These are phyloP conservation scores for Ogataea hybrid DNA, from an alignment of 1,139 yeast genomes.

Conservation along the genomic window DNA sequence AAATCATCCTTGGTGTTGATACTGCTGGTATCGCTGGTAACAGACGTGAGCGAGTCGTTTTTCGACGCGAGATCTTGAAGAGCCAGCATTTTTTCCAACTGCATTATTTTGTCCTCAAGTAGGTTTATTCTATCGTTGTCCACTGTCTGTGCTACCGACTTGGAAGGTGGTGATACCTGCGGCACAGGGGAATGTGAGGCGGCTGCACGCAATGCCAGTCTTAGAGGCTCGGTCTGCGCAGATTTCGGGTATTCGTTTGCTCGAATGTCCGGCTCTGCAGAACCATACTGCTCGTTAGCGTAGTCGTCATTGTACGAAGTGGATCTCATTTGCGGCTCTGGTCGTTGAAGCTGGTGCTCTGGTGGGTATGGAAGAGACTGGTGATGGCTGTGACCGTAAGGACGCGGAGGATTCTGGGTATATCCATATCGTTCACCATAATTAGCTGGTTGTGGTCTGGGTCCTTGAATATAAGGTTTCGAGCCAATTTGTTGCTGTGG, in stretches of 20 bases:
- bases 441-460: constrained; percentile 2
- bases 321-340: constrained; percentile 1
- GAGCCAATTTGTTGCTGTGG: constrained; percentile 3
- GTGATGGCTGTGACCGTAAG: constrained; percentile 3
- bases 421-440: background rate
- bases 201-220: background rate
- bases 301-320: background rate
- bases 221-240: constrained; percentile 4
- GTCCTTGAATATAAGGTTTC: constrained; percentile 5
- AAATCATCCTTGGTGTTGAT: constrained; percentile 1
- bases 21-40: constrained; percentile 14
- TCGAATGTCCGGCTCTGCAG: background rate
- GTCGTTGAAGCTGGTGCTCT: background rate
- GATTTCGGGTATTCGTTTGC: constrained; percentile 1
- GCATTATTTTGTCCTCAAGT: constrained; percentile 31
- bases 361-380: constrained; percentile 4
- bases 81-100: constrained; percentile 27
- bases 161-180: no score
- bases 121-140: constrained; percentile 26
- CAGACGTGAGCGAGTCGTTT: constrained; percentile 14
- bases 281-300: background rate
- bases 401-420: background rate
- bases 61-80: constrained; percentile 20
- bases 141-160: background rate
- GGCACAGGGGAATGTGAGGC: no score